Evolutionary conservation across 768 basidiomycete genomes (phyloP).

Genomic region (Tylopilus intermedius): DNA sequence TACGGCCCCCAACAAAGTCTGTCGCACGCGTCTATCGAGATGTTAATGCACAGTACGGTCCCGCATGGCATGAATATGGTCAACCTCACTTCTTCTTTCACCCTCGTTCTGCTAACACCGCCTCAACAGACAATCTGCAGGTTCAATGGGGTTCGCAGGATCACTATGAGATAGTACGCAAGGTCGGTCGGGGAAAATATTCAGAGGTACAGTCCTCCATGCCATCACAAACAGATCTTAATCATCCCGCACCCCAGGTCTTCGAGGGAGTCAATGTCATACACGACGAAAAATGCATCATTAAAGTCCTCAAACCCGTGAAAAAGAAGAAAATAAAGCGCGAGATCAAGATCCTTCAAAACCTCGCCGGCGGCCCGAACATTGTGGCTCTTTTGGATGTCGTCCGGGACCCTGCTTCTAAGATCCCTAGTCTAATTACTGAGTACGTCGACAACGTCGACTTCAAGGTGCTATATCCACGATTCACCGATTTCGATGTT

Average conservation of each 20-base stretch:
- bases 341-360: constrained; percentile 97
- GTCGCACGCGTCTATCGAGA: constrained; percentile 84
- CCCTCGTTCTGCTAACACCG: constrained; percentile 11
- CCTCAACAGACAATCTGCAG: constrained; percentile 76
- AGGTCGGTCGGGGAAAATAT: constrained; percentile 94
- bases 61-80: constrained; percentile 97
- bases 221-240: constrained; percentile 12
- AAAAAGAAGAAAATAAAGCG: constrained; percentile 99
- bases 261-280: constrained; percentile 92
- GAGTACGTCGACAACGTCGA: constrained; percentile 99
- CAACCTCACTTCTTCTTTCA: constrained; percentile 17
- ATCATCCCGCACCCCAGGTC: constrained; percentile 44
- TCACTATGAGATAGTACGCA: constrained; percentile 95
- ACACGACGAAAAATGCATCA: constrained; percentile 91
- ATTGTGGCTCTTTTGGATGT: constrained; percentile 91
- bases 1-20: constrained; percentile 67
- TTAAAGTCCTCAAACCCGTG: constrained; percentile 97
- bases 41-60: constrained; percentile 82
- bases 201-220: constrained; percentile 61
- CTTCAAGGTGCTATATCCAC: constrained; percentile 93
- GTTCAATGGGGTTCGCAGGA: constrained; percentile 98
- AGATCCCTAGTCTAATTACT: constrained; percentile 94
- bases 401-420: constrained; percentile 91
- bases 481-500: constrained; percentile 93
- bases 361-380: constrained; percentile 93